A percentile compares a stretch with the other conserved stretches of the same genome.
Evolutionary conservation across 2,329 filamentous ascomycete genomes (phyloP).

Genomic region (Lomentospora prolificans): DNA sequence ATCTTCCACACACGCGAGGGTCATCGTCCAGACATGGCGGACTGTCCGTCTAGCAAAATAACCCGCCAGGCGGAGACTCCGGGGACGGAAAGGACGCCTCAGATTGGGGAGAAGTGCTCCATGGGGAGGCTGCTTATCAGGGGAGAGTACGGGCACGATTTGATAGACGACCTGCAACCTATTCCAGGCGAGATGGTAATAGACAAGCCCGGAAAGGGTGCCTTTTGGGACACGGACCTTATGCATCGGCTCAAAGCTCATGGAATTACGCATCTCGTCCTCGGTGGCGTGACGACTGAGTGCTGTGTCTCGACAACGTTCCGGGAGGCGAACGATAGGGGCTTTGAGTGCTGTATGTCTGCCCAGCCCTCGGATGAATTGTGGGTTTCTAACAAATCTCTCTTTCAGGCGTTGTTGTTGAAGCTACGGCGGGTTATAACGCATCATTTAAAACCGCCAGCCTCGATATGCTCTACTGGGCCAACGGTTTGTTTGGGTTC

Average conservation of each 20-base stretch:
- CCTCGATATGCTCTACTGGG: conserved; percentile 39
- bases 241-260: conserved; percentile 41
- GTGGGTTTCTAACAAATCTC: neutral
- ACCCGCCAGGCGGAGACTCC: conserved; percentile 33
- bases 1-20: conserved; percentile 42
- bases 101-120: conserved; percentile 40
- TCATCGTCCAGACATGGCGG: conserved; percentile 40
- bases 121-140: conserved; percentile 43
- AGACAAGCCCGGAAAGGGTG: conserved; percentile 49
- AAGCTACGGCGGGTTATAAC: neutral
- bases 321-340: conserved; percentile 49
- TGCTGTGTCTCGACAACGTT: conserved; percentile 45
- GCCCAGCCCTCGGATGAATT: neutral
- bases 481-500: conserved; percentile 42
- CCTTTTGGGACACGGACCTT: conserved; percentile 47
- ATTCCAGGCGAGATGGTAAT: conserved; percentile 41
- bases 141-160: neutral
- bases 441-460: neutral
- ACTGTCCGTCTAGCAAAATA: conserved; percentile 40
- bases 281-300: conserved; percentile 49
- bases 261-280: conserved; percentile 47
- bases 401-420: neutral
- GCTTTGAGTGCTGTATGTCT: conserved; percentile 45
- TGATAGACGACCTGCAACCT: conserved; percentile 42
- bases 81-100: neutral